A percentile compares a stretch with the other conserved stretches of the same genome.
These are phyloP conservation scores for Jacaranda copaia DNA, from an alignment of 257 asterid species.

Conservation along the genomic window DNA sequence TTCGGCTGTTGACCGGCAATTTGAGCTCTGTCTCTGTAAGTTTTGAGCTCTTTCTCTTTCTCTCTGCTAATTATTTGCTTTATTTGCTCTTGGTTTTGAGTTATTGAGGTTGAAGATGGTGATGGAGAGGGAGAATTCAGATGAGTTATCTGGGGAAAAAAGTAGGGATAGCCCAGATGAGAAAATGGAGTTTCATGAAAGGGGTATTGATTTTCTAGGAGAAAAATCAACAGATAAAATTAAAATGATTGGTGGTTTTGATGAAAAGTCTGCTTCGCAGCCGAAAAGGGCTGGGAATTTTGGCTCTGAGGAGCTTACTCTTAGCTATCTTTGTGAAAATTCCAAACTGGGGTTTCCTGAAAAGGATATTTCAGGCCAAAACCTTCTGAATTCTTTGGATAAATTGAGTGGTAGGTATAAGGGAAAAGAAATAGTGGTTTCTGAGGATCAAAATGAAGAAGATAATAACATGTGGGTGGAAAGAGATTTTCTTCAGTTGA, in stretches of 20 bases:
- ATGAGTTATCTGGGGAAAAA: constrained; percentile 51
- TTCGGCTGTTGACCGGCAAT: constrained; percentile 34
- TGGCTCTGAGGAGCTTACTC: constrained; percentile 77
- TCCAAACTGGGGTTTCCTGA: constrained; percentile 50
- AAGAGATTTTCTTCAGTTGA: constrained; percentile 85
- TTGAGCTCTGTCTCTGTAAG: constrained; percentile 45
- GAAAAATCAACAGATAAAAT: constrained; percentile 54
- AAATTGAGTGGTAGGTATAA: constrained; percentile 56
- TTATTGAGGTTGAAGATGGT: constrained; percentile 47
- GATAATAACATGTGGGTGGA: constrained; percentile 61
- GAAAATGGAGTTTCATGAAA: constrained; percentile 53
- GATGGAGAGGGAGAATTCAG: constrained; percentile 63
- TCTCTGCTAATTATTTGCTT: constrained; percentile 26
- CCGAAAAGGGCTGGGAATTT: constrained; percentile 52
- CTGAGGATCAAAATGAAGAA: constrained; percentile 70
- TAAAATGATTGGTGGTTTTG: constrained; percentile 52
- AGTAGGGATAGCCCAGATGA: constrained; percentile 59
- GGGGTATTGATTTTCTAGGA: constrained; percentile 63
- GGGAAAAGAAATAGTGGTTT: constrained; percentile 70
- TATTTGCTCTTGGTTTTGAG: constrained; percentile 29
- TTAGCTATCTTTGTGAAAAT: constrained; percentile 86
- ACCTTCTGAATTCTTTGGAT: constrained; percentile 56
- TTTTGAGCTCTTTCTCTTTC: constrained; percentile 33
- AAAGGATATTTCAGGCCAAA: constrained; percentile 59
- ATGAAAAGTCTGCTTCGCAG: constrained; percentile 43